Base-by-base conservation (phyloP, 768 basidiomycete genomes). In the Lactifluus rugatus region DNA sequence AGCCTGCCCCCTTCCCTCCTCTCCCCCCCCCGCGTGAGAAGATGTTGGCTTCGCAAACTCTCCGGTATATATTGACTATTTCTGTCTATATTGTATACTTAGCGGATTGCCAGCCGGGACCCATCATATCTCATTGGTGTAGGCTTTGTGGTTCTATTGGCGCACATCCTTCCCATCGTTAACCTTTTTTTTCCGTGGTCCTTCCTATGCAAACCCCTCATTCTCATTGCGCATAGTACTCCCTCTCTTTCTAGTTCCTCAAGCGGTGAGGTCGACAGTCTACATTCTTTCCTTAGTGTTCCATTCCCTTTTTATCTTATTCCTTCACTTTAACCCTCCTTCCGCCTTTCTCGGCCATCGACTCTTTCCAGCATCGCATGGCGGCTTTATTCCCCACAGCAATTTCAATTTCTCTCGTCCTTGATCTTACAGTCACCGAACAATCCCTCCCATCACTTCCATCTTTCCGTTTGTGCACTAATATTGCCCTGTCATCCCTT, bases 301-400 rank as follows among this genome's bases (percentile, higher is more conserved):
- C 72, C 78, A 77, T 75, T 79, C 80, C 76, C 73, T 81, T 77
- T 31, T 81, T 84, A 83, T 81, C 77, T 89, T 88, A 88, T 88
- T 87, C 79, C 81, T 77, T 86, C 85, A 87, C 83, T 77, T 73
- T 76, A 78, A 75, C 75, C 73, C 76, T 71, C 63, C 65, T 64
- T 68, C 64, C 58, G 66, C 63, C 62, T 68, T 42, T 66, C 63
- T 61, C 65, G 68, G 65, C 66, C 71, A 70, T 72, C 68, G 74
- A 68, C 68, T 67, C 64, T 66, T 44, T 67, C 56, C 67, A 69
- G 62, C 68, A 70, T 71, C 65, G 62, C 70, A 66, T 66, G 69
- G 63, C 56, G 66, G 67, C 65, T 68, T 66, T 56, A 54, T 44
- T n/a, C 54, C 56, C 53, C 53, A 57, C 53, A 54, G 42, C 61